These are phyloP conservation scores for Paramecium tetraurelia DNA, from an alignment of 73 alveolate species.

Conservation along the genomic window DNA sequence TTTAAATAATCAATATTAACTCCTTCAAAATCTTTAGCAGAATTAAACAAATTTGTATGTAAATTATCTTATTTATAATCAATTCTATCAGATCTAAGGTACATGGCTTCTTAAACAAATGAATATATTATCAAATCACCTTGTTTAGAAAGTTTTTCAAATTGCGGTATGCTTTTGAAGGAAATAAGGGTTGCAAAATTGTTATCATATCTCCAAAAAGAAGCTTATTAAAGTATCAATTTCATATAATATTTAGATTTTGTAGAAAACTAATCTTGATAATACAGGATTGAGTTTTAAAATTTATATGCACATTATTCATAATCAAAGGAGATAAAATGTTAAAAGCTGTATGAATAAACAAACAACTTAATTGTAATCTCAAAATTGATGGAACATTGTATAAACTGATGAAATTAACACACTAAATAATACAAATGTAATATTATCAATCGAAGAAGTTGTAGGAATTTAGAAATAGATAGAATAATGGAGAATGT, in stretches of 20 bases:
- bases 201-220: slow-evolving; percentile 77
- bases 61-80: neutral
- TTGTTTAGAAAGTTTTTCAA: slow-evolving; percentile 71
- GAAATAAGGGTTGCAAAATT: slow-evolving; percentile 84
- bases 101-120: slow-evolving; percentile 74
- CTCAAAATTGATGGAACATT: slow-evolving; percentile 47
- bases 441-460: slow-evolving; percentile 60
- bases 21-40: slow-evolving; percentile 85
- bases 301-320: no score
- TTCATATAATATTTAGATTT: neutral
- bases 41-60: slow-evolving; percentile 75
- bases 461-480: slow-evolving; percentile 20
- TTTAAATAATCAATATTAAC: slow-evolving; percentile 76
- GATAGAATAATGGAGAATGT: slow-evolving; percentile 52
- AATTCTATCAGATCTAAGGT: slow-evolving; percentile 55
- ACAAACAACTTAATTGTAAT: neutral
- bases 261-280: neutral
- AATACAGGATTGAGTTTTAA: no score
- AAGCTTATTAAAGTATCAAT: slow-evolving; percentile 60
- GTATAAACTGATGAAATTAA: slow-evolving; percentile 27
- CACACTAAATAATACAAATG: slow-evolving; percentile 42
- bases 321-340: no score
- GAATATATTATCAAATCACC: slow-evolving; percentile 66
- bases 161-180: slow-evolving; percentile 88
- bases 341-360: no score